A percentile compares a stretch with the other conserved stretches of the same genome.
phyloP scores from a whole-genome alignment of 2,329 filamentous ascomycete genomes.

The Colletotrichum acutatum region DNA sequence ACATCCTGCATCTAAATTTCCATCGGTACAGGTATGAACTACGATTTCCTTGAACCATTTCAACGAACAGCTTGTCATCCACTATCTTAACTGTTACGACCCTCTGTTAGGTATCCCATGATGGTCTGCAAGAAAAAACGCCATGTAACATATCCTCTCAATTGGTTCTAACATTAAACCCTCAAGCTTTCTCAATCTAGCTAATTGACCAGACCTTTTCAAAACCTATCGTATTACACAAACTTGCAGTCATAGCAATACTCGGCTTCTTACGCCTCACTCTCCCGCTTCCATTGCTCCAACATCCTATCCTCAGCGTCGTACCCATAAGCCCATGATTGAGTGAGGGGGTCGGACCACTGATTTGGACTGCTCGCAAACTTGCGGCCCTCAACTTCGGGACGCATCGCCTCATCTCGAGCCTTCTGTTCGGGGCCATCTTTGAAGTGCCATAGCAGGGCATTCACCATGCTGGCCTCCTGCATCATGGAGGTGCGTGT shows the following conservation, averaged over 20 bases:
- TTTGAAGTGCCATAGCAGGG: constrained; percentile 57
- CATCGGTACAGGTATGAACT: too few relatives aligned
- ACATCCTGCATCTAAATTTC: too few relatives aligned
- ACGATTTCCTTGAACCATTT: too few relatives aligned
- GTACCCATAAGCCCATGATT: constrained; percentile 60
- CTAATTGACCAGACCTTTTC: not conserved
- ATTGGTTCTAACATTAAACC: not conserved
- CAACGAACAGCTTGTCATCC: too few relatives aligned
- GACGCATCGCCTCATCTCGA: constrained; percentile 52
- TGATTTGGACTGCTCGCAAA: constrained; percentile 57
- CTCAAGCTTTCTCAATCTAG: not conserved
- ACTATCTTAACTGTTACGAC: too few relatives aligned
- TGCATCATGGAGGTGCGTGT: constrained; percentile 70
- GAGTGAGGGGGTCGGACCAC: constrained; percentile 59
- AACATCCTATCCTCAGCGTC: constrained; percentile 53
- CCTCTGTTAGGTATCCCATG: too few relatives aligned
- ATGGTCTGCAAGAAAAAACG: not conserved
- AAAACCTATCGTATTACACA: not conserved
- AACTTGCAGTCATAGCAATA: not conserved
- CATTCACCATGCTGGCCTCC: constrained; percentile 63
- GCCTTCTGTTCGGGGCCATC: constrained; percentile 55
- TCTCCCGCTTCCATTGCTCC: constrained; percentile 39
- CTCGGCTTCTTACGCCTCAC: not conserved
- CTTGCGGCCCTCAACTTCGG: constrained; percentile 50
- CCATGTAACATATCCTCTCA: too few relatives aligned